A percentile compares a stretch with the other conserved stretches of the same genome.
Evolutionary conservation across 1,284 basidiomycete genomes (phyloP).

Genomic region (Phellopilus nigrolimitatus): DNA sequence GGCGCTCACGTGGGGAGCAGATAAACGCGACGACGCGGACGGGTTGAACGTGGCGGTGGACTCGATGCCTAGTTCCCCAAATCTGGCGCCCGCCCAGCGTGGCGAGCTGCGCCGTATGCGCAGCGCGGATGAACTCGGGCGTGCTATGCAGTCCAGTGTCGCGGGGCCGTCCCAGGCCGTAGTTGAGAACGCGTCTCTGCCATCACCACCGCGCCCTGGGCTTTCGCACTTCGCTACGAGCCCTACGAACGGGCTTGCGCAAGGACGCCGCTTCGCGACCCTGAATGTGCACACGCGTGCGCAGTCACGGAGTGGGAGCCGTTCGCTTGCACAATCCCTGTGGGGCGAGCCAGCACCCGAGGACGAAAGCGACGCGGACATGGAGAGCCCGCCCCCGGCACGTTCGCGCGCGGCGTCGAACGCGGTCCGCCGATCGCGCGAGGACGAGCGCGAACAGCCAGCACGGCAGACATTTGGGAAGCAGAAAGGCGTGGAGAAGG

Average conservation of each 20-base stretch:
- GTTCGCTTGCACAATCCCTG: conserved; percentile 40
- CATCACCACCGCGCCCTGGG: conserved; percentile 39
- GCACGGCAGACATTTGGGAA: conserved; percentile 32
- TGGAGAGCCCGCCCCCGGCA: conserved; percentile 11
- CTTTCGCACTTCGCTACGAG: conserved; percentile 52
- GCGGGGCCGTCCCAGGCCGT: conserved; percentile 20
- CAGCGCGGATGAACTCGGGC: conserved; percentile 75
- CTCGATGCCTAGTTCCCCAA: conserved; percentile 16
- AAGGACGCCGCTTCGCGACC: conserved; percentile 52
- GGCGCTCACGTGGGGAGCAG: conserved; percentile 21
- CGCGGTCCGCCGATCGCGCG: conserved; percentile 8
- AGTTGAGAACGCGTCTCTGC: conserved; percentile 22
- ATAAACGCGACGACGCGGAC: conserved; percentile 21
- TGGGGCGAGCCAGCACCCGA: conserved; percentile 32
- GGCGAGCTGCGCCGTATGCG: conserved; percentile 79
- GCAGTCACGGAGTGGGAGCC: conserved; percentile 35
- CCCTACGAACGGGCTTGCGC: conserved; percentile 23
- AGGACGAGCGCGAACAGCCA: conserved; percentile 12
- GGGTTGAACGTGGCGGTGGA: not conserved
- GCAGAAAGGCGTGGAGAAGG: conserved; percentile 42
- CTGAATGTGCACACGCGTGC: conserved; percentile 46
- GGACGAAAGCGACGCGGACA: conserved; percentile 21
- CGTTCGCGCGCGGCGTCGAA: conserved; percentile 15
- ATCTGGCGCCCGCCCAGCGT: conserved; percentile 22
- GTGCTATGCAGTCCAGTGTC: conserved; percentile 30